Conservation (phyloP, 164 flowering plant genomes). For the Vitis amurensis region DNA sequence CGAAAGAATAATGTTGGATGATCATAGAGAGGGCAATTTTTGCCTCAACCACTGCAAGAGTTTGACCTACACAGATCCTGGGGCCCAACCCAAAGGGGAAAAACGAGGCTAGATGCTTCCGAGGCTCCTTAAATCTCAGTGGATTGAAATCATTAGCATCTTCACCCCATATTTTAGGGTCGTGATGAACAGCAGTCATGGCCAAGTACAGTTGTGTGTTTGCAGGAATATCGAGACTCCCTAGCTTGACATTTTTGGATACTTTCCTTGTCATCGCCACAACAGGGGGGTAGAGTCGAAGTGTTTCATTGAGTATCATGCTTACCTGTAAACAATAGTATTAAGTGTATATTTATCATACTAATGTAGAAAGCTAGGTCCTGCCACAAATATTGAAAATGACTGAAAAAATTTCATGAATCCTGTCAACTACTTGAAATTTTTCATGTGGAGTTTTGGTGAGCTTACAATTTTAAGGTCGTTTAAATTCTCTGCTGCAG, state of each 20-base stretch:
- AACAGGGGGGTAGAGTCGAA: slow-evolving; percentile 71
- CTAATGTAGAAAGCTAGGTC: too few species aligned
- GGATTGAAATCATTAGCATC: slow-evolving; percentile 44
- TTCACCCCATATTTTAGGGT: slow-evolving; percentile 41
- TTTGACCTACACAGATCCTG: slow-evolving; percentile 58
- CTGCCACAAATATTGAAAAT: too few species aligned
- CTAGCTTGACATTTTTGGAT: slow-evolving; percentile 41
- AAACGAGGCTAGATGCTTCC: slow-evolving; percentile 26
- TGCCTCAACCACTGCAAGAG: slow-evolving; percentile 50
- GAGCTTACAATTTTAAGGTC: slow-evolving; percentile 46
- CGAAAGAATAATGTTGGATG: slow-evolving; percentile 30
- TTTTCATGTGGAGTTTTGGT: too few species aligned
- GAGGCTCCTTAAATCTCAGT: slow-evolving; percentile 30
- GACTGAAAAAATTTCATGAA: too few species aligned
- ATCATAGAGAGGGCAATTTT: slow-evolving; percentile 51
- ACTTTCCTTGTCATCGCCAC: slow-evolving; percentile 44
- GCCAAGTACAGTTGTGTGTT: slow-evolving; percentile 47
- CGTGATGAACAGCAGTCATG: slow-evolving; percentile 50
- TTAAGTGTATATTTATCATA: too few species aligned
- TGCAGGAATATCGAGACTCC: slow-evolving; percentile 52
- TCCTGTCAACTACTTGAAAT: too few species aligned
- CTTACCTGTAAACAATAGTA: slow-evolving; percentile 30
- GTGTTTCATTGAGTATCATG: slow-evolving; percentile 64
- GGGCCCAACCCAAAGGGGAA: slow-evolving; percentile 42
- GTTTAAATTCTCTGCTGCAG: slow-evolving; percentile 43